Base-by-base conservation (phyloP, 2,329 filamentous ascomycete genomes). In the Penicillium palitans region DNA sequence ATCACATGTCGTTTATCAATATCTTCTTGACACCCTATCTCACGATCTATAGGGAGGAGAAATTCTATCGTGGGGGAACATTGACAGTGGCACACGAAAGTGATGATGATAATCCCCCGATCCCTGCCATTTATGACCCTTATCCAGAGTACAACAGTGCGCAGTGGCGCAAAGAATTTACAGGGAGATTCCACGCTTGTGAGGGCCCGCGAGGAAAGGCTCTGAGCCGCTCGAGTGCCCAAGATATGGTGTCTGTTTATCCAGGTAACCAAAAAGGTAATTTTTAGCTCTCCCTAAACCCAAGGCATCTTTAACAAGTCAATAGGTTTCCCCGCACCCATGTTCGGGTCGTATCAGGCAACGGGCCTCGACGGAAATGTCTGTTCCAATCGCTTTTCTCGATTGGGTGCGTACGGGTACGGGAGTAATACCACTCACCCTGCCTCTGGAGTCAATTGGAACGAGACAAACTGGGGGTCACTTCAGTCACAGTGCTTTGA, bases 121-220 rank as follows among this genome's bases (percentile, higher is more conserved):
- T 10, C 13, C 21, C 42, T n/a, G 13, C n/a, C 3, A 77, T 81
- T 19, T 90, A 90, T 73, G 81, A 86, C 58, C 89, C 89, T 0
- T 91, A 90, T 61, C 88, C 89, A 0, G 78, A 84, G 21, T 90
- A 91, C 74, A 87, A 89, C 67, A 82, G 80, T 50, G 75, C 78
- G 2, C 74, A 78, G 9, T 91, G 87, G 86, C 82, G 79, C 66
- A 74, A 77, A 48, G 72, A 76, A 31, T 83, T 83, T 62, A 79
- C 82, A 48, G 88, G 87, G 17, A 72, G 81, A 54, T 85, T 88
- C 66, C 80, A 85, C 6, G 74, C 87, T 2, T 93, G 90, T 71
- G 77, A 84, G 51, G 89, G 89, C 1, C 85, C 88, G 1, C 72
- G 80, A 54, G 79, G 79, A 24, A 68, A 76, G 39, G 65, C 73